Evolutionary conservation across 805 yeast species (phyloP).

Genomic region (Starmerella khaoyaiensis): DNA sequence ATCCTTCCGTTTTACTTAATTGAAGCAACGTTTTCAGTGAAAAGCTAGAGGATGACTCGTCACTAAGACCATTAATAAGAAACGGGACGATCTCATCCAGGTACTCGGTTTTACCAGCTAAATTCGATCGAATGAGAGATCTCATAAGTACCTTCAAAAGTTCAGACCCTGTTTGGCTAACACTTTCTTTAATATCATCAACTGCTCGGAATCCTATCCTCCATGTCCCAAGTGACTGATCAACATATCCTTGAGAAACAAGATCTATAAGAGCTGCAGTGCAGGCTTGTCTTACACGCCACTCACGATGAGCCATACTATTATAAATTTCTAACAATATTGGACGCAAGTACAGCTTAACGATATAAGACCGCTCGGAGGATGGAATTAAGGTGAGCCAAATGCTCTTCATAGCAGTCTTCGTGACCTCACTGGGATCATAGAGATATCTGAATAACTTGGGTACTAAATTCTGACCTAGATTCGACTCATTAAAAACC

Average conservation of each 20-base stretch:
- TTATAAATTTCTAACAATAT: conserved; percentile 52
- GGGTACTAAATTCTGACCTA: conserved; percentile 57
- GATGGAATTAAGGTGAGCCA: conserved; percentile 53
- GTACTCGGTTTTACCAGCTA: conserved; percentile 1
- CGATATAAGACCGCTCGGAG: conserved; percentile 39
- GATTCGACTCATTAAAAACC: conserved; percentile 33
- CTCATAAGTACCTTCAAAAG: conserved; percentile 41
- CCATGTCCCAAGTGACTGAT: conserved; percentile 50
- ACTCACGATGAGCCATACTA: conserved; percentile 70
- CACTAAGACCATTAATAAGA: conserved; percentile 5
- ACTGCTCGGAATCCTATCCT: conserved; percentile 71
- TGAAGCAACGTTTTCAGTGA: conserved; percentile 67
- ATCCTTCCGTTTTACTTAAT: conserved; percentile 44
- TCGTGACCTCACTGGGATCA: conserved; percentile 68
- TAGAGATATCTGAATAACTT: conserved; percentile 70
- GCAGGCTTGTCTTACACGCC: conserved; percentile 89
- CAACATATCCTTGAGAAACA: conserved; percentile 30
- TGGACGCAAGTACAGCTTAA: conserved; percentile 40
- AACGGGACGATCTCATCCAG: conserved; percentile 12
- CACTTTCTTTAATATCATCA: conserved; percentile 93
- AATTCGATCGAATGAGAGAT: conserved; percentile 5
- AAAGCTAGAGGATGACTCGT: conserved; percentile 30
- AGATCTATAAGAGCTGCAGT: conserved; percentile 58
- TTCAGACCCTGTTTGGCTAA: conserved; percentile 62
- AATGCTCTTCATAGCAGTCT: conserved; percentile 74